These are phyloP conservation scores for Herpotrichia juniperi DNA, from an alignment of 2,329 filamentous ascomycete genomes.

Conservation along the genomic window DNA sequence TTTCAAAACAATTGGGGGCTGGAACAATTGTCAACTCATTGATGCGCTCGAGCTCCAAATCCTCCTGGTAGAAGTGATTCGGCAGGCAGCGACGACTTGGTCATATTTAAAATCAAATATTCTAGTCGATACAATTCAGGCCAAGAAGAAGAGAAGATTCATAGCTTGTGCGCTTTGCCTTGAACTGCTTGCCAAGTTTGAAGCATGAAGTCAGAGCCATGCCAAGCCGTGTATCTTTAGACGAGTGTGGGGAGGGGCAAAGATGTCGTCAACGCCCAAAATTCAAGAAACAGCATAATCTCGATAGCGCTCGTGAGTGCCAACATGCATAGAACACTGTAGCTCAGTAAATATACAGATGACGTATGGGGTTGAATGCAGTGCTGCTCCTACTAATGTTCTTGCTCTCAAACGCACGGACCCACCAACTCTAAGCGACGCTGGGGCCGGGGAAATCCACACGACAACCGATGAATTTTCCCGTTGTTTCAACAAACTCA, in stretches of 20 bases:
- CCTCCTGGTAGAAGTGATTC: no score
- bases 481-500: conserved; percentile 35
- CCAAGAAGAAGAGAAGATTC: no score
- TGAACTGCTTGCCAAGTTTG: no score
- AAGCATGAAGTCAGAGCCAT: neutral
- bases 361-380: neutral
- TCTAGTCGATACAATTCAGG: no score
- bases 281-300: neutral
- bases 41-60: no score
- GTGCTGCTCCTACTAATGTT: neutral
- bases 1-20: no score
- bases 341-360: neutral
- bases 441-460: neutral
- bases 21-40: neutral
- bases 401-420: neutral
- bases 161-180: no score
- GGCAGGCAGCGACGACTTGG: no score
- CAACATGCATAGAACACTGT: neutral
- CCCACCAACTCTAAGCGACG: neutral
- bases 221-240: neutral
- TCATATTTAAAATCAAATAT: no score
- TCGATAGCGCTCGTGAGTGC: neutral
- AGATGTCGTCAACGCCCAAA: neutral
- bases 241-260: neutral
- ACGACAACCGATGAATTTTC: conserved; percentile 20